Base-by-base conservation (phyloP, 371 early-diverging fungal genomes). In the Mucor lusitanicus region DNA sequence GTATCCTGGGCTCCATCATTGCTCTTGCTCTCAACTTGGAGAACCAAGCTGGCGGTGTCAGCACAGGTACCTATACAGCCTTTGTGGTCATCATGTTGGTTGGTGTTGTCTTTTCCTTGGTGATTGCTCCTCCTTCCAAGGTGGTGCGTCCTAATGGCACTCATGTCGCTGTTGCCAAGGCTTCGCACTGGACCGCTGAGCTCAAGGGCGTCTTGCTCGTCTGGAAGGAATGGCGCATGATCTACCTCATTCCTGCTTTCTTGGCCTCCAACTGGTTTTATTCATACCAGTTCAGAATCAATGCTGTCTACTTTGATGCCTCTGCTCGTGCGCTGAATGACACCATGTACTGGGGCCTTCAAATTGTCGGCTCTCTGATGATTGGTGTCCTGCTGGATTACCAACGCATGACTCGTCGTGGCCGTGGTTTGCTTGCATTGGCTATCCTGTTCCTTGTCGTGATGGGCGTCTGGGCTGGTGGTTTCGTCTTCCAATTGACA, bases 251-350 rank as follows among this genome's bases (percentile, higher is more conserved):
- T n/a, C 92, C 92, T 21, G 78, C 91, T 72, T 91, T 89, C 75
- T 81, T 91, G 61, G 78, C 90, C 25, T 89, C 91, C 67, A 93
- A 93, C 69, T 91, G 89, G 84, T 85, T 90, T 78, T 92, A 91
- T 76, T 79, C 89, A 17, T 92, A 91, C 74, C 92, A 92, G 50
- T 80, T 80, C 40, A 69, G 74, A 53, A 54, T 80, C n/a, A 80
- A 80, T 32, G 79, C 77, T 9, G 59, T 79, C 48, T 84, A 84
- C 61, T 91, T 91, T 68, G 80, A 82, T 42, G 63, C 81, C 37
- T 84, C 88, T 25, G 83, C 90, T 7, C 80, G 91, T 39, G 79
- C 79, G 1, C 80, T 92, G 65, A 92, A 92, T 74, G 87, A 87
- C 57, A 77, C 83, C 28, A 78, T 87, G 65, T 92, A 92, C 73